phyloP scores from a whole-genome alignment of 2,329 filamentous ascomycete genomes.

The Apiospora kogelbergensis region DNA sequence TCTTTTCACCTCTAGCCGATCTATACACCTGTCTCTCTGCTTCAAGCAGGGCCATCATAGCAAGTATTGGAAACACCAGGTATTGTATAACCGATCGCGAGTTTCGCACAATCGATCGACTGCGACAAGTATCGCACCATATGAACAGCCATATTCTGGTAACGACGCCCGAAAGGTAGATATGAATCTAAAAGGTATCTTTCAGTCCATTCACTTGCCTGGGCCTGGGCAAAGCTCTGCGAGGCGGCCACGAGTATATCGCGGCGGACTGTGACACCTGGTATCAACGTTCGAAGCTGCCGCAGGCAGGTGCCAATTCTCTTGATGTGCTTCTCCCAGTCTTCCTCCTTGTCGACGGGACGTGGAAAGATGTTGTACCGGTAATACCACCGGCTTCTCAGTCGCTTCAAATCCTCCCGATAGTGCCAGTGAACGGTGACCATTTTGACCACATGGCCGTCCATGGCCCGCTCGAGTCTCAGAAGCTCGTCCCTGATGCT shows the following conservation, averaged over 20 bases:
- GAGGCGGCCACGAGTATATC: not conserved
- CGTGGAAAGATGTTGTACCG: not conserved
- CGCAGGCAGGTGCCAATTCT: not conserved
- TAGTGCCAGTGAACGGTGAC: not conserved
- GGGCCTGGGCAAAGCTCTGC: not conserved
- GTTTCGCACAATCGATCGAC: too few relatives aligned
- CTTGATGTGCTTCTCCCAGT: not conserved
- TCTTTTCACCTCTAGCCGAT: too few relatives aligned
- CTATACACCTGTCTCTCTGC: too few relatives aligned
- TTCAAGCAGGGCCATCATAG: too few relatives aligned
- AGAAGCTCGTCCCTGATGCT: not conserved
- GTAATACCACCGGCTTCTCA: not conserved
- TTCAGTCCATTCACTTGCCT: not conserved
- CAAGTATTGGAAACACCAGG: too few relatives aligned
- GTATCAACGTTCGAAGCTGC: not conserved
- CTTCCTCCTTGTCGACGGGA: not conserved
- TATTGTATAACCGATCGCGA: too few relatives aligned
- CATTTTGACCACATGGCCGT: not conserved
- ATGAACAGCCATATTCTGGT: not conserved
- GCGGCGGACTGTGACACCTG: not conserved
- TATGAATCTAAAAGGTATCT: not conserved
- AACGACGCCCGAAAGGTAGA: not conserved
- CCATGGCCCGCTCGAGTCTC: not conserved
- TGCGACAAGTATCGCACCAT: too few relatives aligned
- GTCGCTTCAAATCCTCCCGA: not conserved